These are phyloP conservation scores for Gossypium ekmanianum DNA, from an alignment of 345 rosid genomes.

Conservation along the genomic window DNA sequence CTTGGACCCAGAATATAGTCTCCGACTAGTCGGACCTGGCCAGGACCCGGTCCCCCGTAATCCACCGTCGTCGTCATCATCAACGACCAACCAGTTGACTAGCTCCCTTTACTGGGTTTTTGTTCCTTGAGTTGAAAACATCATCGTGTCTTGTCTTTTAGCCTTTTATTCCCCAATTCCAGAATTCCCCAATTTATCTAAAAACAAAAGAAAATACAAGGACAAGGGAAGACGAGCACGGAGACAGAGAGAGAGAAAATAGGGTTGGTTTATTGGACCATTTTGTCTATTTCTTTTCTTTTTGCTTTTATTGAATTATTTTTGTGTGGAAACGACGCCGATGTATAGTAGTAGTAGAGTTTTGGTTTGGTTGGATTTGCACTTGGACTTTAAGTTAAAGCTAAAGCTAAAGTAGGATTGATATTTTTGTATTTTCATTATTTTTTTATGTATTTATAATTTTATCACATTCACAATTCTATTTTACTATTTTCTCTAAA, in stretches of 20 bases:
- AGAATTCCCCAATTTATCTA: background rate
- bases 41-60: background rate
- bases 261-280: constrained; percentile 1
- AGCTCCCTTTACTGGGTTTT: background rate
- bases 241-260: background rate
- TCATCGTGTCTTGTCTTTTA: background rate
- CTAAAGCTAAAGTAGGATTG: too few species aligned
- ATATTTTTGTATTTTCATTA: too few species aligned
- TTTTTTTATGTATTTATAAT: too few species aligned
- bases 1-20: constrained; percentile 63
- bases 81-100: constrained; percentile 7
- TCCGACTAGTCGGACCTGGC: constrained; percentile 45
- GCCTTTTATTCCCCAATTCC: too few species aligned
- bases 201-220: background rate
- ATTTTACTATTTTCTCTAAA: too few species aligned
- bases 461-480: too few species aligned
- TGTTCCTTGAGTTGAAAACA: constrained; percentile 6
- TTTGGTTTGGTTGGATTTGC: background rate
- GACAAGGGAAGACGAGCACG: too few species aligned
- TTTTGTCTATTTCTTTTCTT: background rate
- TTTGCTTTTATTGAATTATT: background rate
- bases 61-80: constrained; percentile 43
- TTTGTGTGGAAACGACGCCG: constrained; percentile 39
- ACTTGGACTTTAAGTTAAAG: background rate
- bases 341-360: background rate